Evolutionary conservation across 2,329 filamentous ascomycete species (phyloP), one percentile per base, ranked within the genome.

Genomic region (Pleomassaria siparia): DNA sequence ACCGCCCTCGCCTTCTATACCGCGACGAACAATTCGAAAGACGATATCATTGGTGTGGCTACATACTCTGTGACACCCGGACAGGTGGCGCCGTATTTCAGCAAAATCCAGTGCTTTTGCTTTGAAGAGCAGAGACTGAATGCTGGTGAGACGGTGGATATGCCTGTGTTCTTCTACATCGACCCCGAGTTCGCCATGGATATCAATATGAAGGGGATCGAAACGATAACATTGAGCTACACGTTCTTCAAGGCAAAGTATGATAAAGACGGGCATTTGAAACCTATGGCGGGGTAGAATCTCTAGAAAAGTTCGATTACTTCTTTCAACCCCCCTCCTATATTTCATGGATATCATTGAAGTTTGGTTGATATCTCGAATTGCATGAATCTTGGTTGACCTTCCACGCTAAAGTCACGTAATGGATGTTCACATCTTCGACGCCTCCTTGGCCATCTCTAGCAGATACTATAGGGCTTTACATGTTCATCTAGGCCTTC

Each of bases 161-260:
- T 99, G 95, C 95, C 94, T 0, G 95, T 99, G 0, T 99, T 99
- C 73, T 99, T 99, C 75, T 99, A 97, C 72, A 88, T 99, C 56
- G 94, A 99, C 66, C 94, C 94, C 0, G 94, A 97, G 67, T 86
- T 99, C 75, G 80, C 92, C 49, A 91, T 88, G 59, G 94, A 99
- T 72, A 77, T 92, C 43, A 91, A 88, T 55, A 97, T 96, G 92
- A 89, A 82, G 73, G 88, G 88, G 0, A 89, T 99, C 53, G 90
- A 96, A 75, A 96, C 91, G 2, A 91, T 99, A 46, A 99, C 94
- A 26, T 73, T 99, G 64, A 95, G 87, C 59, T 99, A 99, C 75
- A 99, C 94, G 0, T 99, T 99, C 70, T 99, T 99, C 72, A 99
- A 94, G 74, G 89, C 89, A 41, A 88, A 83, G 69, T 94, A 94